phyloP scores from a whole-genome alignment of 2,329 filamentous ascomycete genomes.

The Diplodia scrobiculata region DNA sequence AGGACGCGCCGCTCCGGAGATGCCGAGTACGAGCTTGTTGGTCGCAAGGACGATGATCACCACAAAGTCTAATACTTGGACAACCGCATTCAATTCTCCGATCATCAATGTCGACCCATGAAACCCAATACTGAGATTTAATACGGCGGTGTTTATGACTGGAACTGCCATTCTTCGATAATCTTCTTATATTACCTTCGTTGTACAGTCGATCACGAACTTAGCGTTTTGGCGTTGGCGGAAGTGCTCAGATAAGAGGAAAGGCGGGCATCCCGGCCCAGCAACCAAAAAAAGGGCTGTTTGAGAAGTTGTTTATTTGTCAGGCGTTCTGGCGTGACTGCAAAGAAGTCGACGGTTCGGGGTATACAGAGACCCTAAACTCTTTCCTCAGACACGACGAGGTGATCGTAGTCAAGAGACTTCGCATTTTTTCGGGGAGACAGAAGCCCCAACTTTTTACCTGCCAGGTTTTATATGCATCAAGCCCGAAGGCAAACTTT shows the following conservation, averaged over 20 bases:
- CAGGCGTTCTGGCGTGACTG: constrained; percentile 1
- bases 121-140: constrained; percentile 3
- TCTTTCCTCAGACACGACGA: not conserved
- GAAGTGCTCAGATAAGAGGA: constrained; percentile 17
- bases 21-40: constrained; percentile 28
- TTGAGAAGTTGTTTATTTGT: not conserved
- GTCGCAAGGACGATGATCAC: constrained; percentile 1
- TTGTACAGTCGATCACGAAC: constrained; percentile 18
- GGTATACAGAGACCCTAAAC: not conserved
- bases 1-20: not conserved
- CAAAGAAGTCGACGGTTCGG: not conserved
- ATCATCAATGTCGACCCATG: constrained; percentile 5
- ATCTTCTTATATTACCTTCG: constrained; percentile 15
- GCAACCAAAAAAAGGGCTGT: not conserved
- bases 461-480: not conserved
- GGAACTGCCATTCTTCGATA: constrained; percentile 6
- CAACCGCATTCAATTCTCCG: not conserved
- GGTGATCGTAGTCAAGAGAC: not conserved
- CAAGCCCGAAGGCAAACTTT: not conserved
- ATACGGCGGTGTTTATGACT: constrained; percentile 9
- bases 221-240: constrained; percentile 9
- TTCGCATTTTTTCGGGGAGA: not conserved
- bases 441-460: not conserved
- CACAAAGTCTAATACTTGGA: constrained; percentile 16
- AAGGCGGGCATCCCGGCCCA: not conserved